A percentile compares a stretch with the other conserved stretches of the same genome.
phyloP scores from a whole-genome alignment of 1,139 yeast genomes.

The Candida sp. region DNA sequence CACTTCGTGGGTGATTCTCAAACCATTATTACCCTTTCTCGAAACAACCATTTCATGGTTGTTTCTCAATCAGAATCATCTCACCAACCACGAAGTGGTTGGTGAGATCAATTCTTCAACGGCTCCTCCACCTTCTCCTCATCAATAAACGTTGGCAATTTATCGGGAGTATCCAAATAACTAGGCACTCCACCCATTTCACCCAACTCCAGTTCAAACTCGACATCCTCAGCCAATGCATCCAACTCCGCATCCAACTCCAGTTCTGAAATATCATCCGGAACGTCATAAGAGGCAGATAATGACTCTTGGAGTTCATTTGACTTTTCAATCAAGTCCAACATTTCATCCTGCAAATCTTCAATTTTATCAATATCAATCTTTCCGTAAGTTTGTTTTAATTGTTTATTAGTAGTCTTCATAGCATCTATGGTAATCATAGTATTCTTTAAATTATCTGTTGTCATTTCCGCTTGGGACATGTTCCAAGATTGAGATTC shows the following conservation, averaged over 20 bases:
- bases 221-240: constrained; percentile 91
- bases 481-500: constrained; percentile 96
- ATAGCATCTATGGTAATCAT: constrained; percentile 95
- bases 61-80: not conserved
- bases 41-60: not conserved
- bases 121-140: constrained; percentile 49
- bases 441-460: constrained; percentile 90
- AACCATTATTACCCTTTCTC: too few relatives aligned
- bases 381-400: constrained; percentile 87
- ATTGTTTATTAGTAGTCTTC: constrained; percentile 87
- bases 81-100: constrained; percentile 26
- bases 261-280: constrained; percentile 88
- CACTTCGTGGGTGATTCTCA: too few relatives aligned
- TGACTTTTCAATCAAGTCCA: constrained; percentile 87
- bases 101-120: constrained; percentile 16
- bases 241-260: constrained; percentile 96
- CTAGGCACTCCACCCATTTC: constrained; percentile 57
- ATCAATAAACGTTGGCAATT: constrained; percentile 75
- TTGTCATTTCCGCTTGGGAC: constrained; percentile 96
- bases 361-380: constrained; percentile 92
- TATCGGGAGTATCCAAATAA: constrained; percentile 47
- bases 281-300: constrained; percentile 79
- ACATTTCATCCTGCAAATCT: constrained; percentile 93
- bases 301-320: constrained; percentile 89
- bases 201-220: constrained; percentile 58